phyloP scores from a whole-genome alignment of 2,329 filamentous ascomycete genomes.

The Ophiosphaerella narmari region DNA sequence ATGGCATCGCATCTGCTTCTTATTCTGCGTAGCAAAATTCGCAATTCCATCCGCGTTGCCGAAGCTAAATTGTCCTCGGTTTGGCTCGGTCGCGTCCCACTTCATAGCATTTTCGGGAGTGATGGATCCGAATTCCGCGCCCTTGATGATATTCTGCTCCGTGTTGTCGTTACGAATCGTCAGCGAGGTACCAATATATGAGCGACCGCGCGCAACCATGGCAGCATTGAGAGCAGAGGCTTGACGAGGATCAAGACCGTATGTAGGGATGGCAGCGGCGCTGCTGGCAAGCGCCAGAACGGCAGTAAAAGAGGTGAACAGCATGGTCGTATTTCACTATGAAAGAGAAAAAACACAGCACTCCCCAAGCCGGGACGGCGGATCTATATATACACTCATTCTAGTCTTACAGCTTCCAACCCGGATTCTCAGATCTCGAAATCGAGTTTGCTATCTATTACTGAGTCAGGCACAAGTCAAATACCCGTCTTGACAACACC shows the following conservation, averaged over 20 bases:
- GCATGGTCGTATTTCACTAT: constrained; percentile 14
- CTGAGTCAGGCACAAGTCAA: constrained; percentile 2
- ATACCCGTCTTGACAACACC: constrained; percentile 17
- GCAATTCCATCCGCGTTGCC: constrained; percentile 40
- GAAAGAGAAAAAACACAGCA: background rate
- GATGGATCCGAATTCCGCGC: constrained; percentile 39
- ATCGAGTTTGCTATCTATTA: background rate
- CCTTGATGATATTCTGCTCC: constrained; percentile 26
- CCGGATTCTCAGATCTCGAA: background rate
- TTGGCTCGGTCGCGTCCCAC: constrained; percentile 47
- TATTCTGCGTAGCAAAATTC: constrained; percentile 43
- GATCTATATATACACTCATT: constrained; percentile 3
- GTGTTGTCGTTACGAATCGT: constrained; percentile 42
- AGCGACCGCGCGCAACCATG: constrained; percentile 30
- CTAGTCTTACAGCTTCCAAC: background rate
- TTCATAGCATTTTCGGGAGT: constrained; percentile 48
- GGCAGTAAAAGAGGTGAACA: constrained; percentile 21
- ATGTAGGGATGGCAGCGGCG: constrained; percentile 16
- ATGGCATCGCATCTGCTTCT: constrained; percentile 46
- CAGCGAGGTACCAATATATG: constrained; percentile 43
- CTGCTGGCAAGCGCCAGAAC: constrained; percentile 26
- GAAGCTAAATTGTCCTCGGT: constrained; percentile 42
- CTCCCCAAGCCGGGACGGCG: background rate
- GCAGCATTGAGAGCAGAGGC: constrained; percentile 27
- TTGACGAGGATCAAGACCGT: constrained; percentile 20